Percentiles rank a stretch among this genome's conserved stretches.
These are phyloP conservation scores for Vitis rotundifolia DNA, from an alignment of 164 flowering plant genomes.

Conservation along the genomic window DNA sequence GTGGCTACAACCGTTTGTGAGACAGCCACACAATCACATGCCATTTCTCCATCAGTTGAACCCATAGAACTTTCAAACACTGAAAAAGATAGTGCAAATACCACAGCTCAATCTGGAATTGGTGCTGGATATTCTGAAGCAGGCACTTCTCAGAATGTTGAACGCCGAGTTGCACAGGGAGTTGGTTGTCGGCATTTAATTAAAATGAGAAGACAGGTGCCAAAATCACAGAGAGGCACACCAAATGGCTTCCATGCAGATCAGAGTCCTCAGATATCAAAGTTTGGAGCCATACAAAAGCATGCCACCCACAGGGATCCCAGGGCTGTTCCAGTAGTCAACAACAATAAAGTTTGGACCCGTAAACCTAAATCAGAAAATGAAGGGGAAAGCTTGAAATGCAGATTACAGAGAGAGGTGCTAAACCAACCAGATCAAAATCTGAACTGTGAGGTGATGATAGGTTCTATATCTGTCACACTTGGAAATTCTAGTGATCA, in stretches of 20 bases:
- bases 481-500: conserved; percentile 32
- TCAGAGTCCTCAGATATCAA: conserved; percentile 35
- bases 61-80: conserved; percentile 13
- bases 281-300: conserved; percentile 39
- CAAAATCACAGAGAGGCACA: conserved; percentile 35
- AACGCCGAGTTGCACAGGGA: conserved; percentile 25
- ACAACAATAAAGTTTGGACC: conserved; percentile 63
- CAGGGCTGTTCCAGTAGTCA: conserved; percentile 27
- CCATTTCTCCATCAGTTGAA: conserved; percentile 19
- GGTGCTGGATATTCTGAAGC: conserved; percentile 13
- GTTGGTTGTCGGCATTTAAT: conserved; percentile 22
- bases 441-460: conserved; percentile 53
- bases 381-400: conserved; percentile 26
- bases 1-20: conserved; percentile 23
- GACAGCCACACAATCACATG: conserved; percentile 22
- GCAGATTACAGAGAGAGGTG: conserved; percentile 21
- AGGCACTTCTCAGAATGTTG: conserved; percentile 25
- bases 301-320: conserved; percentile 35
- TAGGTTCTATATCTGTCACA: conserved; percentile 76
- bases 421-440: conserved; percentile 23
- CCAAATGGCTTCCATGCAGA: conserved; percentile 41
- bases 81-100: conserved; percentile 26
- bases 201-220: conserved; percentile 32
- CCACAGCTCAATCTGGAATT: conserved; percentile 12
- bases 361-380: conserved; percentile 48